Base-by-base conservation (phyloP, 805 yeast species). In the Saturnispora silvae region DNA sequence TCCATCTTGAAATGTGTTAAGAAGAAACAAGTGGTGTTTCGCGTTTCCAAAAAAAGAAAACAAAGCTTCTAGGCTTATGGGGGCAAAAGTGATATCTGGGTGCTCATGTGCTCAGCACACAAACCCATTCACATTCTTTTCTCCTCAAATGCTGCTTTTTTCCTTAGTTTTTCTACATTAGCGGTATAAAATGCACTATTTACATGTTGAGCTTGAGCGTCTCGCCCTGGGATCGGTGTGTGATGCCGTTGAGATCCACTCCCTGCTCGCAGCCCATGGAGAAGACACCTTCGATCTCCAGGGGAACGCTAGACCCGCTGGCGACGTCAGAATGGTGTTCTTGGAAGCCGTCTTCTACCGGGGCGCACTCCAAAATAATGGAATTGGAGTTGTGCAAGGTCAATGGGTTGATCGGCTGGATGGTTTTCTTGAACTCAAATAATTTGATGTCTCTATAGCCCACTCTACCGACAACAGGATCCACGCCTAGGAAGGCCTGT, bases 401-500 rank as follows among this genome's bases (percentile, higher is more conserved):
- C 5, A 33, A 19, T 5, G 29, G 31, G 15, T 27, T 33, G 11
- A 29, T 22, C 10, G 26, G 19, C 3, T 38, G 30, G 0, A 15
- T 27, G 3, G n/a, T 24, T 3, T 30, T 19, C 18, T 44, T 43
- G 25, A 41, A 34, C 29, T 41, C 53, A 28, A 27, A 54, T 4
- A 56, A 33, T 32, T 46, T 39, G 11, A 55, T 44, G 4, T 29
- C 20, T 8, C 44, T 36, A 20, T 46, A 35, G 2, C 47, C 51
- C 17, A 58, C 49, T 1, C 43, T 40, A 1, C 53, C 56, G 13
- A 77, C 77, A 2, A 67, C 67, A 1, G 83, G 77, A 20, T 79
- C 79, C 10, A 79, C 51, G 1, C 75, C 86, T n/a, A 79, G 61
- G 51, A 75, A 70, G 24, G 71, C 71, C 3, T 81, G 75, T 39